Evolutionary conservation across 208 protist genomes (phyloP), one percentile per base, ranked within the genome.

Genomic region (Wallacemonas sp.): DNA sequence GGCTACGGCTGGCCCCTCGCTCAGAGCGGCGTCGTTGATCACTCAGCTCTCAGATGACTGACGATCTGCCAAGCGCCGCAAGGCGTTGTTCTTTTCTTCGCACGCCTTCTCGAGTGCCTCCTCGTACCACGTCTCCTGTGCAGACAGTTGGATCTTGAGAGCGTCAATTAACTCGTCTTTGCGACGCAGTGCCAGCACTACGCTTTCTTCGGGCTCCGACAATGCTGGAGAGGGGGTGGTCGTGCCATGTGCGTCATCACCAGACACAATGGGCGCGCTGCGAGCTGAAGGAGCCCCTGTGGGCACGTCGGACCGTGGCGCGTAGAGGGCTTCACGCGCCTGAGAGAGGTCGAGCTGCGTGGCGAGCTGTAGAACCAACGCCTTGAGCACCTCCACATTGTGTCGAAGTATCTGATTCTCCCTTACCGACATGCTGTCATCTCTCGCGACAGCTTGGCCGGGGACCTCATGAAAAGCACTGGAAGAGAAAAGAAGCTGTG

Each of bases 351-450:
- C 55, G 9, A 80, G 64, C 49, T 77, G 44, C 0, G 36, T 51
- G 2, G 72, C 62, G n/a, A 82, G 59, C 19, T 75, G 62, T 17
- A 69, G 19, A 0, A 39, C 41, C 1, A 77, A 49, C 38, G 68
- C 55, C 34, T 80, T 79, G 26, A 84, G 61, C 22, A 62, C 69
- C n/a, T 79, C 64, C 33, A 82, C 62, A 42, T 82, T 86, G 2
- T 46, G 51, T 8, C 22, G 14, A 11, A 88, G 41, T 12, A 77
- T 19, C 4, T 24, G 2, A 33, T 79, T 75, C 11, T 64, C n/a
- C n/a, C n/a, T n/a, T n/a, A n/a, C n/a, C n/a, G n/a, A n/a, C n/a
- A n/a, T n/a, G n/a, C n/a, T n/a, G n/a, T n/a, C n/a, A n/a, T n/a
- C n/a, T n/a, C n/a, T n/a, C n/a, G n/a, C n/a, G n/a, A n/a, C n/a